A percentile compares a stretch with the other conserved stretches of the same genome.
phyloP scores from a whole-genome alignment of 116 monocot genomes.

The Zostera marina region DNA sequence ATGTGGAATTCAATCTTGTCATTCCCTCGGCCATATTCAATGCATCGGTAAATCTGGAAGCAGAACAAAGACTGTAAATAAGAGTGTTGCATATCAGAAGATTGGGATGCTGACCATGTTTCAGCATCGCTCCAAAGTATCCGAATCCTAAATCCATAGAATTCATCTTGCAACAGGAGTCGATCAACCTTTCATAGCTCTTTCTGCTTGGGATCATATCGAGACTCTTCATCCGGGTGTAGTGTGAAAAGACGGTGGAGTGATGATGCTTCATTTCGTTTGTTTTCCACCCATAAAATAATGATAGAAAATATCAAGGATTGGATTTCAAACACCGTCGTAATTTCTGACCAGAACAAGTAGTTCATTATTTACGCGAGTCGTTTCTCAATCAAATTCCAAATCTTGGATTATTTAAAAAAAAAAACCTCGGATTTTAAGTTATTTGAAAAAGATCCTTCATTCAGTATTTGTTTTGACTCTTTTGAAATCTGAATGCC shows the following conservation, averaged over 20 bases:
- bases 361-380: no score
- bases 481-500: no score
- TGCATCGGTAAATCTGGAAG: neutral
- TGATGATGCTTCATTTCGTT: neutral
- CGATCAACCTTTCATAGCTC: neutral
- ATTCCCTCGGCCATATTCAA: neutral
- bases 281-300: no score
- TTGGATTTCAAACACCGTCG: no score
- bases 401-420: no score
- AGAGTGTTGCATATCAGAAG: neutral
- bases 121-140: neutral
- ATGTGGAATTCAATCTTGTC: neutral
- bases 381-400: no score
- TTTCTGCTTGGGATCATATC: neutral
- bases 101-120: neutral
- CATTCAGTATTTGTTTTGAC: no score
- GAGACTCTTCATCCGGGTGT: neutral
- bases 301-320: no score
- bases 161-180: neutral
- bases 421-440: no score
- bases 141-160: neutral
- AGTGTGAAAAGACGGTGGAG: neutral
- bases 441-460: no score
- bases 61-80: neutral
- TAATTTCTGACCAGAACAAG: no score